Evolutionary conservation across 169 alveolate genomes (phyloP).

Genomic region (Cryptosporidium felis): DNA sequence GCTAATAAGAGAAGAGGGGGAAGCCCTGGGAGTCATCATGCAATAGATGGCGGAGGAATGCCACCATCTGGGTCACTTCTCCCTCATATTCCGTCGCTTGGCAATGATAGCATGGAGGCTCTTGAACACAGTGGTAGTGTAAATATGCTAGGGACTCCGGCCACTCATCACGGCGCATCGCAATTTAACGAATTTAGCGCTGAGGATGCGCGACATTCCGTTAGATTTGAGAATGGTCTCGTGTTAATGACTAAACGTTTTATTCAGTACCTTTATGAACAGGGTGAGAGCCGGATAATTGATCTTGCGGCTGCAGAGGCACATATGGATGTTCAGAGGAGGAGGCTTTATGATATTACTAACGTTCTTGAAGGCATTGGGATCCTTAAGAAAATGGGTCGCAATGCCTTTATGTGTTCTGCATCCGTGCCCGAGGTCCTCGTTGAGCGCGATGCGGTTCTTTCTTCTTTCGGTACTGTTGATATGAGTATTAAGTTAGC

Average conservation of each 20-base stretch:
- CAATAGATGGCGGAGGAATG: constrained; percentile 13
- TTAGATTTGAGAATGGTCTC: constrained; percentile 67
- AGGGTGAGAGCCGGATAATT: constrained; percentile 61
- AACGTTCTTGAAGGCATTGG: constrained; percentile 87
- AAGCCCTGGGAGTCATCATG: constrained; percentile 66
- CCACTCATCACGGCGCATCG: constrained; percentile 59
- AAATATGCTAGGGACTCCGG: constrained; percentile 49
- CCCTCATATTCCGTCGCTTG: constrained; percentile 67
- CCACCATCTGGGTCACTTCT: constrained; percentile 30
- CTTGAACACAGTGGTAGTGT: constrained; percentile 54
- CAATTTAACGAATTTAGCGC: constrained; percentile 67
- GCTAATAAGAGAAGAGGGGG: constrained; percentile 49
- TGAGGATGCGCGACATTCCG: constrained; percentile 70
- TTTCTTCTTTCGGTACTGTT: constrained; percentile 65
- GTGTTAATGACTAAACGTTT: constrained; percentile 65
- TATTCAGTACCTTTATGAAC: constrained; percentile 65
- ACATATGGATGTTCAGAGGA: constrained; percentile 79
- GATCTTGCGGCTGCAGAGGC: constrained; percentile 71
- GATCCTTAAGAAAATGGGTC: constrained; percentile 73
- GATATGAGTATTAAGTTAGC: constrained; percentile 67
- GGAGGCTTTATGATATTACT: constrained; percentile 87
- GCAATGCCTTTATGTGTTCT: constrained; percentile 67
- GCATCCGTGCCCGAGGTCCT: constrained; percentile 72
- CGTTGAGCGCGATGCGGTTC: constrained; percentile 69
- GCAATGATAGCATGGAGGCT: constrained; percentile 44